Base-by-base conservation (phyloP, 2,329 filamentous ascomycete genomes). In the Phoma sp. region DNA sequence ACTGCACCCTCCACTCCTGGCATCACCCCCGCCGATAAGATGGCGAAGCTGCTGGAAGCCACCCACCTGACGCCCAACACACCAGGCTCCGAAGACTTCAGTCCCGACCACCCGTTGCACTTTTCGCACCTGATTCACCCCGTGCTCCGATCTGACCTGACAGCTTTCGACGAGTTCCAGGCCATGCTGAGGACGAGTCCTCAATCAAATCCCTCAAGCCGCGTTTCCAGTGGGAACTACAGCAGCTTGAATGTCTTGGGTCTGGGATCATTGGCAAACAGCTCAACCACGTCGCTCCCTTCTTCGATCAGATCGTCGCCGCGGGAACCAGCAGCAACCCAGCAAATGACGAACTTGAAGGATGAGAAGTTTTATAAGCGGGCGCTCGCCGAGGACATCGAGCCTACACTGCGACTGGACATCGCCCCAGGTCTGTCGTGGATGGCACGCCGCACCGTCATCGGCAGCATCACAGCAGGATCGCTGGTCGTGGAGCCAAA, bases 321-420 rank as follows among this genome's bases (percentile, higher is more conserved):
- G n/a, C 73, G 67, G 33, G 74, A 75, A 24, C 63, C 66, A 18
- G 50, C 61, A n/a, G 50, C 55, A 24, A 57, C 58, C 18, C 50
- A 58, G 18, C 56, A 56, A 1, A 67, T 84, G 30, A 86, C 84
- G 3, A 86, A 87, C 4, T 78, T 99, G 36, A 96, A 95, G 69
- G 95, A 98, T 52, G 91, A 89, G 25, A 91, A 89, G 61, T 99
- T 98, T 71, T 99, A 93, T 79, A 98, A 98, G 78, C 87, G 95
- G 41, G 88, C 87, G 5, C 76, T 98, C 24, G 83, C 86, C 18
- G 95, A 99, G 73, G 95, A 99, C 69, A 91, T 99, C 52, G 95
- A 99, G 71, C 95, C 95, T 0, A 96, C 95, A 0, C 79, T 99
- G 8, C 87, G 95, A 37, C 83, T 99, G 3, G 95, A 99, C 72